These are phyloP conservation scores for Ramichloridium luteum DNA, from an alignment of 2,329 filamentous ascomycete species.

Conservation along the genomic window DNA sequence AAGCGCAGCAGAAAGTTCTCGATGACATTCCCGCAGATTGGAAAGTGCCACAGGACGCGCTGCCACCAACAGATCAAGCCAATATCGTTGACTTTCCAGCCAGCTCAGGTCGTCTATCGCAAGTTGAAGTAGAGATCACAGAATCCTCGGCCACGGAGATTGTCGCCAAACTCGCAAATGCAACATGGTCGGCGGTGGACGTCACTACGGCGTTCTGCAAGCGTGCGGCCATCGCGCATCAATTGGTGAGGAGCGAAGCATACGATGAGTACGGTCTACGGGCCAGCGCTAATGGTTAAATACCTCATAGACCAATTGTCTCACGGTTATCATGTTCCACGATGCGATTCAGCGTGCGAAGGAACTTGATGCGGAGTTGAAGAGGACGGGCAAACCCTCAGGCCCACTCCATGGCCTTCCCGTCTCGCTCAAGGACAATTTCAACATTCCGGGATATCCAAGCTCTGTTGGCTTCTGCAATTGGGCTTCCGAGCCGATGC, in stretches of 20 bases:
- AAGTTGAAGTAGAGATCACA: slow-evolving; percentile 40
- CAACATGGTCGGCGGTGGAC: slow-evolving; percentile 39
- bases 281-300: not conserved
- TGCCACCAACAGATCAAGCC: slow-evolving; percentile 42
- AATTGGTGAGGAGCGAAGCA: too few relatives aligned
- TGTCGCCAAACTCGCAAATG: slow-evolving; percentile 28
- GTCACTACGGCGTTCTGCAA: slow-evolving; percentile 45
- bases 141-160: slow-evolving; percentile 30
- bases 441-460: slow-evolving; percentile 49
- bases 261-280: not conserved
- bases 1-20: slow-evolving; percentile 32
- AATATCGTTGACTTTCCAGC: slow-evolving; percentile 46
- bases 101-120: slow-evolving; percentile 47
- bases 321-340: slow-evolving; percentile 46
- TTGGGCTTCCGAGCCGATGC: slow-evolving; percentile 47
- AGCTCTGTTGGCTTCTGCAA: slow-evolving; percentile 52
- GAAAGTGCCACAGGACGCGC: slow-evolving; percentile 40
- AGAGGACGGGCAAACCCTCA: slow-evolving; percentile 32
- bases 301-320: slow-evolving; percentile 42
- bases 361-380: slow-evolving; percentile 40
- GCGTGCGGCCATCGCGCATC: slow-evolving; percentile 42
- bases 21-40: slow-evolving; percentile 47
- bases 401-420: slow-evolving; percentile 59
- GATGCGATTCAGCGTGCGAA: slow-evolving; percentile 41
- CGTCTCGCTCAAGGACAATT: slow-evolving; percentile 59